Evolutionary conservation across 805 yeast genomes (phyloP).

Genomic region (Wickerhamomyces sydowiorum): DNA sequence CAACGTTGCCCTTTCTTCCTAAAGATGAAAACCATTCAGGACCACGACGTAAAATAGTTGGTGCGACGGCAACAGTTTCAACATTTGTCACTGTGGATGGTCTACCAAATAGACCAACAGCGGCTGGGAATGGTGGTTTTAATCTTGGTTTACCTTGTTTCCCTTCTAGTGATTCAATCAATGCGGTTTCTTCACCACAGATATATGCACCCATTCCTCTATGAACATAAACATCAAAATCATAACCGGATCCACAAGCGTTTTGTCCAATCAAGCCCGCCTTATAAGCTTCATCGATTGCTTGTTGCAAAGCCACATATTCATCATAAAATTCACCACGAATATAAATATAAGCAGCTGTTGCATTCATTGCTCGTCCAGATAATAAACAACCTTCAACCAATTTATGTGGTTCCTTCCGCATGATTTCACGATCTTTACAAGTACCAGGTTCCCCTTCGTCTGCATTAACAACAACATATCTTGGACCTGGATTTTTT

Average conservation of each 20-base stretch:
- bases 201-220: constrained; percentile 93
- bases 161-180: constrained; percentile 85
- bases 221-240: constrained; percentile 78
- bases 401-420: constrained; percentile 88
- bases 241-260: constrained; percentile 84
- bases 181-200: constrained; percentile 90
- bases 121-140: constrained; percentile 95
- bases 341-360: constrained; percentile 87
- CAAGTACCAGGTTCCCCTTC: constrained; percentile 96
- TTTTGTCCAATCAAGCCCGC: constrained; percentile 78
- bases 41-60: constrained; percentile 85
- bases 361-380: constrained; percentile 89
- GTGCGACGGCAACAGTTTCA: constrained; percentile 87
- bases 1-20: constrained; percentile 81
- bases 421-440: constrained; percentile 85
- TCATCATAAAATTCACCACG: constrained; percentile 89
- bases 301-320: constrained; percentile 65
- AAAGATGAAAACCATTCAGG: constrained; percentile 81
- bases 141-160: constrained; percentile 92
- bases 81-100: constrained; percentile 90
- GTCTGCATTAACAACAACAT: constrained; percentile 86
- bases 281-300: constrained; percentile 82
- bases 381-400: constrained; percentile 89
- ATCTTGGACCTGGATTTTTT: constrained; percentile 83
- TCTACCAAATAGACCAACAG: constrained; percentile 86